phyloP scores from a whole-genome alignment of 495 filamentous ascomycete species.

The Podospora tetraspora region DNA sequence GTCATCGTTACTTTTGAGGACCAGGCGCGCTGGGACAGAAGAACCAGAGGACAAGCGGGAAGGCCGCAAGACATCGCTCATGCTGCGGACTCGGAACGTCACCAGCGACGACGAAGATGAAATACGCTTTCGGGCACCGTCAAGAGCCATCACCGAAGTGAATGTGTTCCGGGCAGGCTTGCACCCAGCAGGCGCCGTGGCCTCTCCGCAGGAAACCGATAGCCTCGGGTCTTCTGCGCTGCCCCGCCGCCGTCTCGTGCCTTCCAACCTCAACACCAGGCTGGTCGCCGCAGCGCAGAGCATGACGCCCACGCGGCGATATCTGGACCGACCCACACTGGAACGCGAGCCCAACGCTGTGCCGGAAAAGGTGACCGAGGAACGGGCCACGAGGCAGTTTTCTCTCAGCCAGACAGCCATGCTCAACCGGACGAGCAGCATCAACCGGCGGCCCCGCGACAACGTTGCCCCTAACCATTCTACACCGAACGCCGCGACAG shows the following conservation, averaged over 20 bases:
- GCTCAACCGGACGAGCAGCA: conserved; percentile 39
- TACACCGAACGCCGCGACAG: conserved; percentile 5
- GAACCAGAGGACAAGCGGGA: conserved; percentile 40
- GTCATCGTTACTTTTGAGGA: conserved; percentile 41
- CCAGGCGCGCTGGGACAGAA: conserved; percentile 43
- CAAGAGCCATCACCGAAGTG: conserved; percentile 55
- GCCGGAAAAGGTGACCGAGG: conserved; percentile 38
- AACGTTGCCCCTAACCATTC: conserved; percentile 31
- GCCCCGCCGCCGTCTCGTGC: conserved; percentile 37
- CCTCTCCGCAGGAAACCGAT: conserved; percentile 28
- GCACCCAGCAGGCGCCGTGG: conserved; percentile 29
- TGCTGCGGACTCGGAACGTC: conserved; percentile 35
- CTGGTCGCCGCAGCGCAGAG: conserved; percentile 27
- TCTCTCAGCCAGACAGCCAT: conserved; percentile 36
- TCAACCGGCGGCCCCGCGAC: conserved; percentile 37
- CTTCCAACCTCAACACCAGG: conserved; percentile 35
- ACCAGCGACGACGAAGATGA: conserved; percentile 45
- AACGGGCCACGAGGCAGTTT: conserved; percentile 37
- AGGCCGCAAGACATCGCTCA: conserved; percentile 38
- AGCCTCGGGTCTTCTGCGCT: conserved; percentile 35
- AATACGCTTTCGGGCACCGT: conserved; percentile 47
- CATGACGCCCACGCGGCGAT: conserved; percentile 34
- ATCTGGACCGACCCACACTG: conserved; percentile 42
- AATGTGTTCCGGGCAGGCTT: conserved; percentile 29
- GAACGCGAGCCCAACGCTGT: conserved; percentile 36